Conservation (phyloP, 2,329 filamentous ascomycete genomes). For the Cercospora nicotianae region DNA sequence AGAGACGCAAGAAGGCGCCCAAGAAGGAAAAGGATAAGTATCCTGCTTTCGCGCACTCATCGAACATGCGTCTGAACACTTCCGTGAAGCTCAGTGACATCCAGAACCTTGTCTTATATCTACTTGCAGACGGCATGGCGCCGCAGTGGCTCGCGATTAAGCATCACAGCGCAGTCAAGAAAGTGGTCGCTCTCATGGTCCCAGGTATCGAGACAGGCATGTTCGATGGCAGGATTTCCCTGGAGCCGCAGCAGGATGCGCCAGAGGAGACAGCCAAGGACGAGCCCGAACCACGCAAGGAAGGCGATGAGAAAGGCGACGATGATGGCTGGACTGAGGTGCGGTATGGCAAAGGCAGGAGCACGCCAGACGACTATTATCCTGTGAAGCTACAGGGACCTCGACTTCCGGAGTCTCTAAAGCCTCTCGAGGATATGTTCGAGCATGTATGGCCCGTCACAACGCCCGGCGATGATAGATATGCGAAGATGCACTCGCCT, state of each 20-base stretch:
- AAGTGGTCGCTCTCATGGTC: constrained; percentile 87
- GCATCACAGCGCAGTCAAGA: constrained; percentile 58
- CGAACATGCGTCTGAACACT: constrained; percentile 55
- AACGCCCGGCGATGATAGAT: constrained; percentile 80
- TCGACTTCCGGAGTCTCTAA: constrained; percentile 45
- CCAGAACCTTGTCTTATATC: constrained; percentile 59
- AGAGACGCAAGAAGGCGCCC: constrained; percentile 32
- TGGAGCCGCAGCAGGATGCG: constrained; percentile 22
- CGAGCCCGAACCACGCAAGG: background rate
- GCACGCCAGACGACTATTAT: constrained; percentile 53
- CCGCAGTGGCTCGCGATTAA: constrained; percentile 65
- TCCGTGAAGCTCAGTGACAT: constrained; percentile 60
- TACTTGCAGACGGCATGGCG: constrained; percentile 60
- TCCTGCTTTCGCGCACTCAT: constrained; percentile 54
- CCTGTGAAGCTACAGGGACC: constrained; percentile 46
- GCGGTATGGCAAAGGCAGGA: constrained; percentile 31
- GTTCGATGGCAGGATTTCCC: constrained; percentile 65
- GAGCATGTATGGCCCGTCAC: constrained; percentile 85
- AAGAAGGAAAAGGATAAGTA: constrained; percentile 46
- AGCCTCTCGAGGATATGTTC: constrained; percentile 78
- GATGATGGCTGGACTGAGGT: constrained; percentile 19
- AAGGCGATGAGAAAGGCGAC: constrained; percentile 17
- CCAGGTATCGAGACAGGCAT: constrained; percentile 88
- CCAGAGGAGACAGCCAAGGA: background rate
- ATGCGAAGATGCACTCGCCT: constrained; percentile 80